Evolutionary conservation across 768 basidiomycete genomes (phyloP), one percentile per base, ranked within the genome.

Genomic region (Gyrodon lividus): DNA sequence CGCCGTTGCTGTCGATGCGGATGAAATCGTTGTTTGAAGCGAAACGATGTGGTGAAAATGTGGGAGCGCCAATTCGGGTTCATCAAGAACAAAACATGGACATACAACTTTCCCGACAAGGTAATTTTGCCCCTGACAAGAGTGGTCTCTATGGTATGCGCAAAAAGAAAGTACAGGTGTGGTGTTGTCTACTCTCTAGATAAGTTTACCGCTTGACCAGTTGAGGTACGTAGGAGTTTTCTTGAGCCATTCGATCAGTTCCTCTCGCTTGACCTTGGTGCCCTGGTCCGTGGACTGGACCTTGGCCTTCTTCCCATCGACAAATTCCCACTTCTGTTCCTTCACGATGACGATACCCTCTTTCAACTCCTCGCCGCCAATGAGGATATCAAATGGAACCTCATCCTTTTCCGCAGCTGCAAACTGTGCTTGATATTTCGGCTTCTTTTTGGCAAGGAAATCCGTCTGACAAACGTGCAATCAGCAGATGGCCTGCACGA

Each of bases 371-470:
- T 89, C 86, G 1, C 79, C 80, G 8, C 93, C 95, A n/a, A 98
- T 73, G 57, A 98, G 90, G 50, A 98, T 79, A 2, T 89, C 94
- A 69, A 92, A 97, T 0, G 95, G 96, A 37, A 92, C 91, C 57
- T 92, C 87, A 62, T 98, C 95, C 64, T 76, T 85, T 72, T 97
- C 97, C 23, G 89, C 90, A 1, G 87, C 86, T 19, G 89, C 89
- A 65, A 96, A 98, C 63, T 99, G 96, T 3, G 83, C 77, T 0
- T 78, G 77, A 30, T 92, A 69, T 67, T 98, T 98, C 0, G 97
- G 95, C 67, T 97, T 98, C 48, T 75, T 82, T 70, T 97, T 98
- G 54, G 91, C 89, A 60, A 93, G 73, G 74, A 92, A 98, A 68
- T 98, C 97, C 50, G 89, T 80, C 92, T 95, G 59, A 5, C 8